These are phyloP conservation scores for Pinus tabuliformis DNA, from an alignment of 75 land plant genomes.

Conservation along the genomic window DNA sequence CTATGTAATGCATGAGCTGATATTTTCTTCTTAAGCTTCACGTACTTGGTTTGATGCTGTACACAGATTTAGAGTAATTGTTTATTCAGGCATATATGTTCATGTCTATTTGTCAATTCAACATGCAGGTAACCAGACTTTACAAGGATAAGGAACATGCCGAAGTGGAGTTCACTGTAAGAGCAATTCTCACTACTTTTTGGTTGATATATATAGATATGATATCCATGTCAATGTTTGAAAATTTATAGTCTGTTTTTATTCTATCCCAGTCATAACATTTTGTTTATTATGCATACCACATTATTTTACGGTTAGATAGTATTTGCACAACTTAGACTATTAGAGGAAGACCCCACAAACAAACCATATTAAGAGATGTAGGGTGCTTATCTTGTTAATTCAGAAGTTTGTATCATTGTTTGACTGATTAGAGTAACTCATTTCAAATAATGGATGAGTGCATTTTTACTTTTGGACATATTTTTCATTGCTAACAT, in stretches of 20 bases:
- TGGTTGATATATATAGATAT: background rate
- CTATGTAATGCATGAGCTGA: background rate
- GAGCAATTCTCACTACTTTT: conserved; percentile 10
- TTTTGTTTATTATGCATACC: background rate
- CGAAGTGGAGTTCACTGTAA: conserved; percentile 87
- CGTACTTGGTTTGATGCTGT: too few species aligned
- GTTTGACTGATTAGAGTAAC: background rate
- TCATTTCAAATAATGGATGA: background rate
- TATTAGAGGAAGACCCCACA: background rate
- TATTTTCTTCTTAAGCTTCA: conserved; percentile 1
- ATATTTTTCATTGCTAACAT: background rate
- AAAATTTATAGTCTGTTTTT: background rate
- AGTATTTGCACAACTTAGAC: background rate
- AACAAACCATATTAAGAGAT: background rate
- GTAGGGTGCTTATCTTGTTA: background rate
- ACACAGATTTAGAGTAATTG: background rate
- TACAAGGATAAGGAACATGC: conserved; percentile 86
- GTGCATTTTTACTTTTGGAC: background rate
- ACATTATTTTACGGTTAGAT: background rate
- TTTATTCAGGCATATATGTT: background rate
- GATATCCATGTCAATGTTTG: background rate
- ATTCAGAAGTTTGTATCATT: background rate
- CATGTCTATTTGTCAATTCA: background rate
- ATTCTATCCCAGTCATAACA: background rate
- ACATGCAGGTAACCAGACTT: conserved; percentile 66